phyloP scores from a whole-genome alignment of 2,329 filamentous ascomycete species.

The Fusarium incarnatum region DNA sequence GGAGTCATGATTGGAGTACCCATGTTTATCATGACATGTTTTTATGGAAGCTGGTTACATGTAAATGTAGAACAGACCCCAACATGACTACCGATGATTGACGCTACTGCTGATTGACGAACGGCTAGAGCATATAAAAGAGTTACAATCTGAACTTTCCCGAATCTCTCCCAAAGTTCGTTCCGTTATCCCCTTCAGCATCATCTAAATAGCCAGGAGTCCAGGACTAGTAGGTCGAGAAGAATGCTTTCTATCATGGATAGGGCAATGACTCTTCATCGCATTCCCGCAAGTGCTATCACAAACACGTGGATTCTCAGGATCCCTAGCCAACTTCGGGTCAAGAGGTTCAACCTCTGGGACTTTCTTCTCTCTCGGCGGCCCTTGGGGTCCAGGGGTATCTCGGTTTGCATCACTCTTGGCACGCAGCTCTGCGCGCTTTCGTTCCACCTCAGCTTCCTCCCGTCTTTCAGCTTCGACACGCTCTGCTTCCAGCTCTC shows the following conservation, averaged over 20 bases:
- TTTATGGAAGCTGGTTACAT: too few relatives aligned
- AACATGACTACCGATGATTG: accelerated
- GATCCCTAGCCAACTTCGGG: not conserved
- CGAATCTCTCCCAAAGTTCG: accelerated
- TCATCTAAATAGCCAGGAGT: not conserved
- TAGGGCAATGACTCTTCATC: not conserved
- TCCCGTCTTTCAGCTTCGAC: not conserved
- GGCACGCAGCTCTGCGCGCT: not conserved
- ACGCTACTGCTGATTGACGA: not conserved
- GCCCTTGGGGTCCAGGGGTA: not conserved
- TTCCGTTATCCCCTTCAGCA: not conserved
- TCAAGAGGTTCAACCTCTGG: not conserved
- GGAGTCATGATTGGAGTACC: not conserved
- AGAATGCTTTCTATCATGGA: not conserved
- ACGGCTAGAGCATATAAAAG: not conserved
- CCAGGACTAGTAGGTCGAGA: not conserved
- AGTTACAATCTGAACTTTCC: not conserved
- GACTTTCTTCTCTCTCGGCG: not conserved
- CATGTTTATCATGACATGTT: too few relatives aligned
- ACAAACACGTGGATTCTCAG: not conserved
- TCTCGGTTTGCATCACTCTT: not conserved
- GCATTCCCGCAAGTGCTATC: not conserved
- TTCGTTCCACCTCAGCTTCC: not conserved
- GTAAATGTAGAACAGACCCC: not conserved
- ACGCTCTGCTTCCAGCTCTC: not conserved